phyloP scores from a whole-genome alignment of 805 yeast genomes.

The Yamadazyma phyllophila region DNA sequence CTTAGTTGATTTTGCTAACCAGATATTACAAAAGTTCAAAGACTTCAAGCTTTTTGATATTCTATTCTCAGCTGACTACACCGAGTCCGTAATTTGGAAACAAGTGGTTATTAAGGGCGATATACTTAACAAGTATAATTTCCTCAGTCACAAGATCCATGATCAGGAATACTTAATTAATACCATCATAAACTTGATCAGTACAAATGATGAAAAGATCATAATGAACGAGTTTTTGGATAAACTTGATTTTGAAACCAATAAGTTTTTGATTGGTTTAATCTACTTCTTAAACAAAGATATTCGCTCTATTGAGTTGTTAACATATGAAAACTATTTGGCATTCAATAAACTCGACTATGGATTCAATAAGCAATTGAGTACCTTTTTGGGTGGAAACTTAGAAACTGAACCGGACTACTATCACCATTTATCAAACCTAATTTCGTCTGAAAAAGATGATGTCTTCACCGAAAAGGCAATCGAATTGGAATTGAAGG shows the following conservation, averaged over 20 bases:
- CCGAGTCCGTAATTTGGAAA: slow-evolving; percentile 5
- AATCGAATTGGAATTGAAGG: slow-evolving; percentile 12
- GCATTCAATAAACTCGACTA: slow-evolving; percentile 2
- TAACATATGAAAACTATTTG: slow-evolving; percentile 10
- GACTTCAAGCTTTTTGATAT: slow-evolving; percentile 18
- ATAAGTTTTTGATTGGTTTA: slow-evolving; percentile 32
- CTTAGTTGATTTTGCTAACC: slow-evolving; percentile 22
- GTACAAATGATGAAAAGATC: slow-evolving; percentile 33
- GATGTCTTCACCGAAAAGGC: slow-evolving; percentile 6
- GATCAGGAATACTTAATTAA: slow-evolving; percentile 35
- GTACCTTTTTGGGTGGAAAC: slow-evolving; percentile 4
- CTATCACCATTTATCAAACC: slow-evolving; percentile 13
- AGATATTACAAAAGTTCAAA: slow-evolving; percentile 22
- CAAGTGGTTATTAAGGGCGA: slow-evolving; percentile 10
- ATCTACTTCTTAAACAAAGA: slow-evolving; percentile 30
- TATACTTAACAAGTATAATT: slow-evolving; percentile 9
- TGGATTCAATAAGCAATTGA: slow-evolving; percentile 4
- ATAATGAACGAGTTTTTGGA: slow-evolving; percentile 42
- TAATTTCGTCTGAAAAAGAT: slow-evolving; percentile 2
- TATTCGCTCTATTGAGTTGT: slow-evolving; percentile 3
- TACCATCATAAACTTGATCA: slow-evolving; percentile 29
- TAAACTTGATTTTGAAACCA: slow-evolving; percentile 33
- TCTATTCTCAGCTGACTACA: slow-evolving; percentile 1
- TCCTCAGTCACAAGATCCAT: slow-evolving; percentile 10
- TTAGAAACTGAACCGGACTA: slow-evolving; percentile 7